Evolutionary conservation across 148 eudicot species (phyloP).

Genomic region (Arctostaphylos glauca): DNA sequence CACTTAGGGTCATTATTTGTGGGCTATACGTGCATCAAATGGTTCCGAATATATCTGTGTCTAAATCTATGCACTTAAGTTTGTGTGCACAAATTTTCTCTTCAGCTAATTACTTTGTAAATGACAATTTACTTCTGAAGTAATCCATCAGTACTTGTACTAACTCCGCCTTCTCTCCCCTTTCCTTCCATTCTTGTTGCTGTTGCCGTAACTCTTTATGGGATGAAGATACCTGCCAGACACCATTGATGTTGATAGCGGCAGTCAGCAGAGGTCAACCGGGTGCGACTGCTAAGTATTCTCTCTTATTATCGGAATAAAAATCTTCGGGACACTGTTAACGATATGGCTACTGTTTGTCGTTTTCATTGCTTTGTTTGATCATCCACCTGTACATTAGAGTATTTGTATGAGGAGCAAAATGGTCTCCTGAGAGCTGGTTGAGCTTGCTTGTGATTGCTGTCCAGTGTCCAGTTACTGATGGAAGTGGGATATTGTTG

Average conservation of each 20-base stretch:
- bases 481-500: not conserved
- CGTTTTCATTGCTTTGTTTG: not conserved
- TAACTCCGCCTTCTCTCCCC: not conserved
- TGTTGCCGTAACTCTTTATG: not conserved
- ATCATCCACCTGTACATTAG: not conserved
- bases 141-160: not conserved
- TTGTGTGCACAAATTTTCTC: too few relatives aligned
- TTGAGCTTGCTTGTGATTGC: not conserved
- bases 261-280: constrained; percentile 60
- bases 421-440: not conserved
- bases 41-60: too few relatives aligned
- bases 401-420: not conserved
- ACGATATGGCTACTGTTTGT: not conserved
- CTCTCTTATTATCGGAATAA: not conserved
- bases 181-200: not conserved
- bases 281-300: constrained; percentile 62
- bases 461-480: not conserved
- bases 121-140: too few relatives aligned
- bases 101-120: too few relatives aligned
- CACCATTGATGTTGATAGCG: constrained; percentile 72
- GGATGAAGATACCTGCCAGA: constrained; percentile 73
- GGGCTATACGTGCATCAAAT: too few relatives aligned
- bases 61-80: too few relatives aligned
- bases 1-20: too few relatives aligned
- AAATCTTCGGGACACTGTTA: not conserved